A percentile compares a stretch with the other conserved stretches of the same genome.
These are phyloP conservation scores for Cyberlindnera saturnus DNA, from an alignment of 805 yeast genomes.

Conservation along the genomic window DNA sequence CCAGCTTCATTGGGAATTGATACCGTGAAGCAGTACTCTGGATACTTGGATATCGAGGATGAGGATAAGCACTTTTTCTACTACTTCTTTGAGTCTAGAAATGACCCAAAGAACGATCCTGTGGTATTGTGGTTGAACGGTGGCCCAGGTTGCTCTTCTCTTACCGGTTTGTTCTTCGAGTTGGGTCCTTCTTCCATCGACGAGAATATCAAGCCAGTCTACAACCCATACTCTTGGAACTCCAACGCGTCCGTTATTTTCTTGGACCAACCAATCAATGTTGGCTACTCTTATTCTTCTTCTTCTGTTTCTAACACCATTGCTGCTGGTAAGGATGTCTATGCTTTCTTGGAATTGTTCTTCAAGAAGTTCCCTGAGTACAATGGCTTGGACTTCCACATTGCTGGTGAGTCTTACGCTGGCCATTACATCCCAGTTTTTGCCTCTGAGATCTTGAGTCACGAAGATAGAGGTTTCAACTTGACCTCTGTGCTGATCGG, in stretches of 20 bases:
- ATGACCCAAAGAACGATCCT: slow-evolving; percentile 83
- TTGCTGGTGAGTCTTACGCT: slow-evolving; percentile 91
- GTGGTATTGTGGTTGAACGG: slow-evolving; percentile 87
- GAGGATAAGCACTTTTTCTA: slow-evolving; percentile 84
- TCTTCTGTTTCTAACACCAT: slow-evolving; percentile 62
- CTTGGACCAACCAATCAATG: slow-evolving; percentile 85
- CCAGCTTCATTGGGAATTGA: slow-evolving; percentile 76
- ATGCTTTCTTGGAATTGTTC: slow-evolving; percentile 71
- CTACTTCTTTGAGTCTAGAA: slow-evolving; percentile 84
- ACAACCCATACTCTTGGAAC: slow-evolving; percentile 82
- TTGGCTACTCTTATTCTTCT: slow-evolving; percentile 69
- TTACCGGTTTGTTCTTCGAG: slow-evolving; percentile 83
- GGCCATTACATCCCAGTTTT: slow-evolving; percentile 93
- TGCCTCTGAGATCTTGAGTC: slow-evolving; percentile 72
- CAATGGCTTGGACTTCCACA: slow-evolving; percentile 59
- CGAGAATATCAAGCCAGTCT: slow-evolving; percentile 52
- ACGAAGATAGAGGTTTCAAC: slow-evolving; percentile 54
- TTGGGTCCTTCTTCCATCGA: slow-evolving; percentile 75
- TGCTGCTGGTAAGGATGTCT: slow-evolving; percentile 80
- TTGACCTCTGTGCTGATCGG: slow-evolving; percentile 80
- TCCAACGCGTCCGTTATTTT: slow-evolving; percentile 78
- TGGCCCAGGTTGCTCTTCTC: slow-evolving; percentile 91
- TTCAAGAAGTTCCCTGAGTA: slow-evolving; percentile 67
- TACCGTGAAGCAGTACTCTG: slow-evolving; percentile 73
- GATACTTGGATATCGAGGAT: slow-evolving; percentile 76